phyloP scores from a whole-genome alignment of 164 flowering plant species.

The Warburgia ugandensis region DNA sequence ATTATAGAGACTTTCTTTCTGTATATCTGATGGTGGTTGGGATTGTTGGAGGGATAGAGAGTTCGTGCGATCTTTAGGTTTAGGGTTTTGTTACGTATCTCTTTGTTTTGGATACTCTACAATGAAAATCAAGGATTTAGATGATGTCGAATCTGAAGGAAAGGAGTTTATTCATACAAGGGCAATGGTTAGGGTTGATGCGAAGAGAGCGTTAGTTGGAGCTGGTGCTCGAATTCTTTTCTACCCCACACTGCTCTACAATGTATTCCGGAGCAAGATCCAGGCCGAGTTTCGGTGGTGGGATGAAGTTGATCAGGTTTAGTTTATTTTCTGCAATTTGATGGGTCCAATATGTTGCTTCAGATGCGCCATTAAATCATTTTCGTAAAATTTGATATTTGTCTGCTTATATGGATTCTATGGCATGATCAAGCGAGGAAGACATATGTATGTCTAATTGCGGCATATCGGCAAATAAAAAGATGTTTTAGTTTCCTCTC shows the following conservation, averaged over 20 bases:
- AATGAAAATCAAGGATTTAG: constrained; percentile 3
- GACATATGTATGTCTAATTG: too few species aligned
- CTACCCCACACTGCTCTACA: constrained; percentile 83
- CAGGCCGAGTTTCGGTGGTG: constrained; percentile 87
- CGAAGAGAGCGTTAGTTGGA: constrained; percentile 65
- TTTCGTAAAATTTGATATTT: not conserved
- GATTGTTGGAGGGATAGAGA: too few species aligned
- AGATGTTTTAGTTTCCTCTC: too few species aligned
- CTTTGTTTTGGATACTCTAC: not conserved
- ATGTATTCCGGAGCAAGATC: constrained; percentile 64
- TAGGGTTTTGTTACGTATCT: constrained; percentile 1
- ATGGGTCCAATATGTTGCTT: not conserved
- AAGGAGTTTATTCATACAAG: not conserved
- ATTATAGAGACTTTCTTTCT: too few species aligned
- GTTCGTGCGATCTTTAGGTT: too few species aligned
- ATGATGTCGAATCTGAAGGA: constrained; percentile 1
- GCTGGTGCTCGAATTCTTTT: constrained; percentile 84
- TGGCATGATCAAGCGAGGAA: too few species aligned
- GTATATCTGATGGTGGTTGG: too few species aligned
- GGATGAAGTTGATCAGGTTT: constrained; percentile 87
- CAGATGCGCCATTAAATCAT: not conserved
- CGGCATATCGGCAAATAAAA: too few species aligned
- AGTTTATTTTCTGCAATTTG: too few species aligned
- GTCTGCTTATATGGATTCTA: too few species aligned
- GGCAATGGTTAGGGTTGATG: constrained; percentile 8